Evolutionary conservation across 768 basidiomycete species (phyloP).

Genomic region (Lanmaoa pseudosensibilis): DNA sequence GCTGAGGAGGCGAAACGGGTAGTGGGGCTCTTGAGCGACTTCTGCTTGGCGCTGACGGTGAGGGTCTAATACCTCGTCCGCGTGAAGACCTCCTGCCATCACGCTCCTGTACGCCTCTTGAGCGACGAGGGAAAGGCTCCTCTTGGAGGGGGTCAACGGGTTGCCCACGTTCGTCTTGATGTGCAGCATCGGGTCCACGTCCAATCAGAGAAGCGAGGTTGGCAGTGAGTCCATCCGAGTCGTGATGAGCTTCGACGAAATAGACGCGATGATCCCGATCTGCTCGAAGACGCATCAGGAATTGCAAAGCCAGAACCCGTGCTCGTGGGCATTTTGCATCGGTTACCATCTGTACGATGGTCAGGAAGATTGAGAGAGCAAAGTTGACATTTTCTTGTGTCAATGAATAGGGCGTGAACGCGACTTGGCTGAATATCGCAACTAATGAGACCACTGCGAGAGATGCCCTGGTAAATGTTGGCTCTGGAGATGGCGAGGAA

Average conservation of each 20-base stretch:
- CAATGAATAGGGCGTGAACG: conserved; percentile 65
- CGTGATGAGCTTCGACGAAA: conserved; percentile 53
- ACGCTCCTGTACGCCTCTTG: conserved; percentile 51
- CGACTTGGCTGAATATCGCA: conserved; percentile 64
- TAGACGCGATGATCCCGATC: conserved; percentile 89
- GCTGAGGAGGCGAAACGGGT: conserved; percentile 29
- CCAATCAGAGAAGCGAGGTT: conserved; percentile 66
- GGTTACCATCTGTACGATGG: conserved; percentile 48
- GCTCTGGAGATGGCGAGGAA: conserved; percentile 27
- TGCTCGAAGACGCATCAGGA: conserved; percentile 83
- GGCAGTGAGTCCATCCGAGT: conserved; percentile 55
- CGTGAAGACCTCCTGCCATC: conserved; percentile 52
- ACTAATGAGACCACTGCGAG: conserved; percentile 65
- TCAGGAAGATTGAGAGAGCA: conserved; percentile 53
- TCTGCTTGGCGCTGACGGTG: conserved; percentile 51
- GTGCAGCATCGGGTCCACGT: conserved; percentile 38
- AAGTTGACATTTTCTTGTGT: conserved; percentile 46
- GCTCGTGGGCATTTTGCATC: conserved; percentile 55
- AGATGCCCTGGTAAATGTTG: conserved; percentile 47
- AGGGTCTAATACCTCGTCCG: conserved; percentile 47
- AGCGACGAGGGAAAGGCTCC: conserved; percentile 40
- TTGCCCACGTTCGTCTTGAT: conserved; percentile 29
- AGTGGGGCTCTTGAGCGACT: conserved; percentile 59
- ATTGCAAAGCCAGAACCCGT: conserved; percentile 74
- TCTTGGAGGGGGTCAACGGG: conserved; percentile 26